Evolutionary conservation across 169 alveolate genomes (phyloP).

Genomic region (Eimeria acervulina): DNA sequence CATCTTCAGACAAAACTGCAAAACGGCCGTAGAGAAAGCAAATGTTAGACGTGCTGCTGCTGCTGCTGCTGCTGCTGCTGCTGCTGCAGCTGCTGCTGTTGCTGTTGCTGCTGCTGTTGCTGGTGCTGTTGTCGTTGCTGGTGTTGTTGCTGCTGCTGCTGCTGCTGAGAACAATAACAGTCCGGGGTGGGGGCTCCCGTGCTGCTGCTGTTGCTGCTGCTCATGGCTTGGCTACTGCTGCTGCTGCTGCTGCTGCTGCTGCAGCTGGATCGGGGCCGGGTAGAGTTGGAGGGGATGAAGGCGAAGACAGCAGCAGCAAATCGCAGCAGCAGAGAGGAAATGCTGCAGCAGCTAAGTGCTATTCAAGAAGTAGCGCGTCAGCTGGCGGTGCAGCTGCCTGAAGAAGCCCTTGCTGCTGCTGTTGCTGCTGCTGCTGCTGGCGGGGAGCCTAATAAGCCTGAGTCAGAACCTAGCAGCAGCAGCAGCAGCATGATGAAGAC

Average conservation of each 20-base stretch:
- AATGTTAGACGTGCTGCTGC: conserved; percentile 53
- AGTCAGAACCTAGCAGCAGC: neutral
- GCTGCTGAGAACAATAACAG: neutral
- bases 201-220: conserved; percentile 25
- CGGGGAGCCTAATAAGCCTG: neutral
- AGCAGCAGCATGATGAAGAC: too few species aligned
- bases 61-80: conserved; percentile 37
- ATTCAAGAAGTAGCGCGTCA: conserved; percentile 22
- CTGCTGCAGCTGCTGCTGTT: conserved; percentile 48
- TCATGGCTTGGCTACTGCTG: conserved; percentile 11
- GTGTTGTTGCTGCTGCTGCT: too few species aligned
- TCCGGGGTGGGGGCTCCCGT: neutral
- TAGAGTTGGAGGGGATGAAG: neutral
- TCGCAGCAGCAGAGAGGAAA: neutral
- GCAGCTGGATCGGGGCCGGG: conserved; percentile 68
- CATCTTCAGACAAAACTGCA: neutral
- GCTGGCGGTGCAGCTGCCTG: neutral
- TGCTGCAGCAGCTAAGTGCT: conserved; percentile 9
- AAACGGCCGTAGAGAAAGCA: conserved; percentile 11
- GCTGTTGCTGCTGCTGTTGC: conserved; percentile 3
- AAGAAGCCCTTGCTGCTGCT: conserved; percentile 19
- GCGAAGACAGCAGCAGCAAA: conserved; percentile 54
- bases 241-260: conserved; percentile 77
- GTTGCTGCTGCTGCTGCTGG: conserved; percentile 17
- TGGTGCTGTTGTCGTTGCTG: too few species aligned